Percentiles rank a stretch among this genome's conserved stretches.
phyloP scores from a whole-genome alignment of 169 alveolate species.

The Cytauxzoon felis region DNA sequence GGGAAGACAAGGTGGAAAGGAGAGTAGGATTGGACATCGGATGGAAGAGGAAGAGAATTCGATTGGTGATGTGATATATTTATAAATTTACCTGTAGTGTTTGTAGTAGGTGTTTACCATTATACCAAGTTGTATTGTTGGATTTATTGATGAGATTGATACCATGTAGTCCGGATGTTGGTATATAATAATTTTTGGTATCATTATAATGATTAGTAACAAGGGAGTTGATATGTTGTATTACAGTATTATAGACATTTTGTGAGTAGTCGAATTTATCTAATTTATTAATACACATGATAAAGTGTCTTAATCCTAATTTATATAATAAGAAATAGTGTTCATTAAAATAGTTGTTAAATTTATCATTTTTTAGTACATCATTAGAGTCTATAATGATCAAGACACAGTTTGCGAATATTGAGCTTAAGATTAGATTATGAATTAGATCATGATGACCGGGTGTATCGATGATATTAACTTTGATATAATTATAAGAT shows the following conservation, averaged over 20 bases:
- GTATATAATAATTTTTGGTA: constrained; percentile 39
- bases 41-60: too few relatives aligned
- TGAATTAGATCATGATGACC: constrained; percentile 71
- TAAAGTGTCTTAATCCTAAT: constrained; percentile 64
- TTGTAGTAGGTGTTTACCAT: constrained; percentile 30
- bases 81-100: constrained; percentile 13
- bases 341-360: constrained; percentile 61
- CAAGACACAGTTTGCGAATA: constrained; percentile 69
- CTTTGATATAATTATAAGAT: constrained; percentile 36
- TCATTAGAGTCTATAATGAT: constrained; percentile 67
- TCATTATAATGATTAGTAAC: constrained; percentile 15
- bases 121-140: constrained; percentile 18
- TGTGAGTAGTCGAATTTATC: constrained; percentile 59
- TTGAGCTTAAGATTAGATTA: constrained; percentile 66
- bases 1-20: too few relatives aligned
- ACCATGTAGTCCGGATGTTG: constrained; percentile 46
- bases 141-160: constrained; percentile 17
- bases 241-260: constrained; percentile 32
- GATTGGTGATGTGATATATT: too few relatives aligned
- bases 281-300: constrained; percentile 66
- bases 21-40: too few relatives aligned
- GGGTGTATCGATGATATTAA: constrained; percentile 74
- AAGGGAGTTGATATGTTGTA: constrained; percentile 22
- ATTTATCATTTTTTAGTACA: constrained; percentile 55
- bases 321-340: constrained; percentile 59